phyloP scores from a whole-genome alignment of 2,329 filamentous ascomycete genomes.

The Aspergillus texensis region DNA sequence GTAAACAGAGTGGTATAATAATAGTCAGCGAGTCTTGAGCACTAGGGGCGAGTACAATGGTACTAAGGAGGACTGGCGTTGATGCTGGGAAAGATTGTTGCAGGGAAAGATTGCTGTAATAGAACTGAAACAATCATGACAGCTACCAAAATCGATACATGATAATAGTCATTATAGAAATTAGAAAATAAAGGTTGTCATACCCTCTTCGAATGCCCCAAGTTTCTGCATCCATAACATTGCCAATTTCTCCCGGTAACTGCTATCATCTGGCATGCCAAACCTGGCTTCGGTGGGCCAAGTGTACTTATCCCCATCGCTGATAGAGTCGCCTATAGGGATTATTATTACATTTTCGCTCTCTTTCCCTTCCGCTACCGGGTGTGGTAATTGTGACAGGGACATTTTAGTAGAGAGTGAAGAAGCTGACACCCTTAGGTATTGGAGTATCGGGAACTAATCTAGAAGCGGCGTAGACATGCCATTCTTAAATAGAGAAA shows the following conservation, averaged over 20 bases:
- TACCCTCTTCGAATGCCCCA: constrained; percentile 42
- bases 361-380: constrained; percentile 19
- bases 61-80: not conserved
- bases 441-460: not conserved
- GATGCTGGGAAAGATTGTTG: not conserved
- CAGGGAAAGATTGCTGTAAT: not conserved
- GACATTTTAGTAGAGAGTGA: constrained; percentile 9
- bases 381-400: constrained; percentile 7
- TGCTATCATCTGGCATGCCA: constrained; percentile 40
- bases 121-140: not conserved
- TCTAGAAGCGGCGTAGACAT: not conserved
- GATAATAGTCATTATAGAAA: not conserved
- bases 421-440: not conserved
- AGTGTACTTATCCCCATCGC: constrained; percentile 39
- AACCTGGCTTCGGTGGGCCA: constrained; percentile 44
- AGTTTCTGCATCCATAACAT: constrained; percentile 51
- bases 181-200: constrained; percentile 18
- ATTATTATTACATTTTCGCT: constrained; percentile 27
- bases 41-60: not conserved
- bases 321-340: constrained; percentile 37
- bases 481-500: not conserved
- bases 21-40: not conserved
- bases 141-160: not conserved
- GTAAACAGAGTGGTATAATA: not conserved
- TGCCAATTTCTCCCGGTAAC: constrained; percentile 53